These are phyloP conservation scores for Brettanomyces nanus DNA, from an alignment of 805 yeast genomes.

Conservation along the genomic window DNA sequence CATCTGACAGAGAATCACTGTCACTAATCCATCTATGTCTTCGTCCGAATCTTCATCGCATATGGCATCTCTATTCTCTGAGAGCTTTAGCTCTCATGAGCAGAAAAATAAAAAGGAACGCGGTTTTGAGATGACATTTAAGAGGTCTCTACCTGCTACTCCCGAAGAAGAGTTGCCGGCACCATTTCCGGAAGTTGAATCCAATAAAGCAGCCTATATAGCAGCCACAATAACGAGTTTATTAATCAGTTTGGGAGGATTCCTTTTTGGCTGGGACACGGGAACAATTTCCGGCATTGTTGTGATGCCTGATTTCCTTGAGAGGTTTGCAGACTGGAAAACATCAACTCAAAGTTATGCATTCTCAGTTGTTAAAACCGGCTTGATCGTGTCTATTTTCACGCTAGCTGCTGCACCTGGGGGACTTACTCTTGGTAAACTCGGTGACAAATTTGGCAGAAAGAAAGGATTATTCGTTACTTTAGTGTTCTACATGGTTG, in stretches of 20 bases:
- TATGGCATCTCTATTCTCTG: no score
- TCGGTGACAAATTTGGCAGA: conserved; percentile 56
- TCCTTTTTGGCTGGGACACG: conserved; percentile 70
- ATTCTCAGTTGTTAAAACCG: conserved; percentile 47
- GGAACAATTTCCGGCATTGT: conserved; percentile 71
- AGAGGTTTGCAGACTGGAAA: conserved; percentile 39
- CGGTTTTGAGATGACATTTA: no score
- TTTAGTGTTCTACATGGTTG: conserved; percentile 50
- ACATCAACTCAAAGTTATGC: conserved; percentile 30
- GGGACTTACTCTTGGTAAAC: conserved; percentile 48
- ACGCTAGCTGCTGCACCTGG: conserved; percentile 70
- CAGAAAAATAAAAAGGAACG: no score
- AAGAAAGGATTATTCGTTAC: conserved; percentile 45
- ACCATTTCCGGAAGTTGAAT: no score
- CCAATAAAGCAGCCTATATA: no score
- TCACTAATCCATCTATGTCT: no score
- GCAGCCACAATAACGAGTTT: no score
- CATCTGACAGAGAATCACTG: no score
- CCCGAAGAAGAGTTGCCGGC: no score
- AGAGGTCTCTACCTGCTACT: no score
- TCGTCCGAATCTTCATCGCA: no score
- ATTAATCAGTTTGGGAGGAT: conserved; percentile 74
- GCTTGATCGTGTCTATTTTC: conserved; percentile 62
- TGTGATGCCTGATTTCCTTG: conserved; percentile 45
- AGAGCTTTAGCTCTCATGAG: no score